Evolutionary conservation across 1,139 yeast genomes (phyloP), one percentile per base, ranked within the genome.

Genomic region (Candida freyschussii): DNA sequence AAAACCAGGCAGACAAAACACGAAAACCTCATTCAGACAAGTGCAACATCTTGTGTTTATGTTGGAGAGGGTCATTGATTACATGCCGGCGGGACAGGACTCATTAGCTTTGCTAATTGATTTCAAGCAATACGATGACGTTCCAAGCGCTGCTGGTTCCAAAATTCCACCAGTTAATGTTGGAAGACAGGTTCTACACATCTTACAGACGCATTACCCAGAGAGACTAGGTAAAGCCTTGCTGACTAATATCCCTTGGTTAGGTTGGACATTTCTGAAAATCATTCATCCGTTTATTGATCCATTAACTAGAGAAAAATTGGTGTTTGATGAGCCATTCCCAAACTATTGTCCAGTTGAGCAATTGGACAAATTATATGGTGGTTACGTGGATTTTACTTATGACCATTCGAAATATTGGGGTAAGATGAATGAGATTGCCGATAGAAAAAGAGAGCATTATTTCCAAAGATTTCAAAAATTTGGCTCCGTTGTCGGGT

Each of bases 11-110:
- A 73, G 93, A 46, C 97, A 91, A 57, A 91, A 91, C 59, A 91
- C 98, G 3, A 76, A 84, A 45, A 73, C 91, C 3, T 73, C 91
- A 1, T 78, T 78, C 36, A 72, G 83, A 45, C 98, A 91, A 56
- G 95, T 91, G 6, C 95, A 89, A 57, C 95, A 85, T 52, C 67
- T 91, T 52, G 95, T 91, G 14, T 91, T 68, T 60, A 83, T 82
- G 85, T 72, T 91, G 50, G 97, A 91, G 56, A 67, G 84, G 29
- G 91, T 83, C 14, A 86, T 86, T 29, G 86, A 86, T 46, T 73
- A 76, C 57, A 85, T 87, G 93, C 96, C 96, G 4, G 78, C 93
- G 3, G 97, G 96, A 13, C 96, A 89, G 48, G 97, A 91, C 50
- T 79, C 86, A 16, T 66, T 89, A 34, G 95, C 96, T 2, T 66